Base-by-base conservation (phyloP, 495 filamentous ascomycete genomes). In the Penicillium bialowiezense region DNA sequence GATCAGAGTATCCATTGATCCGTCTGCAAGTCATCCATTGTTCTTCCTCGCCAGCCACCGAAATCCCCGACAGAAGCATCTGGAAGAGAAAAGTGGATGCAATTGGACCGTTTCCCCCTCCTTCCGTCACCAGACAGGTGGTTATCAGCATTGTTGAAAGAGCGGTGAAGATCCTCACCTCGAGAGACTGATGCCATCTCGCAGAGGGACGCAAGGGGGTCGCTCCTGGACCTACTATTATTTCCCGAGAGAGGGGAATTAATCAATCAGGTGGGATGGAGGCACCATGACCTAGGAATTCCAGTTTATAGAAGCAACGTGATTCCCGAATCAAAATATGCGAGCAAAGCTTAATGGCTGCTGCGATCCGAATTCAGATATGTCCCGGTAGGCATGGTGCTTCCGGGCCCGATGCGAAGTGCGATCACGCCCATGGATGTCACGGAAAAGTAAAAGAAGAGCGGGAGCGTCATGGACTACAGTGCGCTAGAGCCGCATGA, bases 141-240 rank as follows among this genome's bases (percentile, higher is more conserved):
- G 5, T 10, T 35, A 33, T 40, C 44, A 10, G 50, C 17, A 32
- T n/a, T 42, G 21, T 2, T 5, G 17, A 56, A 60, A 52, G 40
- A 63, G 60, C 60, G 60, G 60, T 63, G 60, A 54, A 51, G 44
- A 23, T 15, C 19, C 37, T 42, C 34, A 13, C 41, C 13, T 17
- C 31, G 20, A 42, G 19, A 19, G 36, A 23, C 44, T 57, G 56
- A 60, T 63, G 56, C 38, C 55, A 52, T 46, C 59, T 39, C 48
- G 56, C 56, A 60, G 50, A 56, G 7, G 7, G 53, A 63, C 41
- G 60, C 53, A 57, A 60, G 56, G 56, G 52, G 55, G 48, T 21
- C 7, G 28, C 28, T 33, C 26, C 33, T 28, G 41, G 40, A 24
- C 29, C 15, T 38, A 13, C 36, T 32, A 9, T 13, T 48, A 5